Evolutionary conservation across 208 protist species (phyloP).

Genomic region (Trypanosoma melophagium): DNA sequence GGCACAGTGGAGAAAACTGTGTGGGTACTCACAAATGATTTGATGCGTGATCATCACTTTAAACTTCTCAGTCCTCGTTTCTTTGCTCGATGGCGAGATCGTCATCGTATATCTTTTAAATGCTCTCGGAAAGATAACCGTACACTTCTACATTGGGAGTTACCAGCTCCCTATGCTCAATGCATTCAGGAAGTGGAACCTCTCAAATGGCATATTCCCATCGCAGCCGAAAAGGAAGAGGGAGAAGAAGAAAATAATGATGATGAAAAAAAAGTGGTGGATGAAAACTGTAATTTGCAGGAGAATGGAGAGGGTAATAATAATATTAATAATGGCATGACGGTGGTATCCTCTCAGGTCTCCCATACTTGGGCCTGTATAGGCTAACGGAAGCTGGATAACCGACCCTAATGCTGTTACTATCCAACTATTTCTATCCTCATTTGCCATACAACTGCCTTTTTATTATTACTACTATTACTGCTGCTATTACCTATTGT

Average conservation of each 20-base stretch:
- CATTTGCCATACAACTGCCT: background rate
- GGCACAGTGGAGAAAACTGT: conserved; percentile 16
- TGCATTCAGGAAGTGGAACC: conserved; percentile 46
- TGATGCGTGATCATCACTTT: conserved; percentile 87
- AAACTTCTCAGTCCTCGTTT: conserved; percentile 64
- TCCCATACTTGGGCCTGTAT: conserved; percentile 5
- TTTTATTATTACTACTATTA: background rate
- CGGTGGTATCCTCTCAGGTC: background rate
- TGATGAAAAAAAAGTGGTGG: conserved; percentile 1
- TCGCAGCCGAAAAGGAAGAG: background rate
- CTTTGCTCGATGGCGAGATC: conserved; percentile 61
- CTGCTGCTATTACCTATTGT: conserved; percentile 3
- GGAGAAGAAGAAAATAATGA: conserved; percentile 1
- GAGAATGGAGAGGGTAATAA: background rate
- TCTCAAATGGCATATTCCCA: conserved; percentile 29
- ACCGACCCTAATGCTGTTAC: too few relatives aligned
- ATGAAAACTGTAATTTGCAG: background rate
- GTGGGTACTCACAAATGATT: conserved; percentile 70
- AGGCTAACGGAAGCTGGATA: background rate
- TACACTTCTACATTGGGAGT: conserved; percentile 45
- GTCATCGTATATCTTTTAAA: conserved; percentile 39
- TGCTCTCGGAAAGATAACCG: conserved; percentile 40
- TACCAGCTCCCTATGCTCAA: conserved; percentile 46
- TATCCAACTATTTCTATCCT: background rate
- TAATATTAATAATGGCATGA: background rate